Conservation (phyloP, 352 stramenopile species). For the Pythium volutum region DNA sequence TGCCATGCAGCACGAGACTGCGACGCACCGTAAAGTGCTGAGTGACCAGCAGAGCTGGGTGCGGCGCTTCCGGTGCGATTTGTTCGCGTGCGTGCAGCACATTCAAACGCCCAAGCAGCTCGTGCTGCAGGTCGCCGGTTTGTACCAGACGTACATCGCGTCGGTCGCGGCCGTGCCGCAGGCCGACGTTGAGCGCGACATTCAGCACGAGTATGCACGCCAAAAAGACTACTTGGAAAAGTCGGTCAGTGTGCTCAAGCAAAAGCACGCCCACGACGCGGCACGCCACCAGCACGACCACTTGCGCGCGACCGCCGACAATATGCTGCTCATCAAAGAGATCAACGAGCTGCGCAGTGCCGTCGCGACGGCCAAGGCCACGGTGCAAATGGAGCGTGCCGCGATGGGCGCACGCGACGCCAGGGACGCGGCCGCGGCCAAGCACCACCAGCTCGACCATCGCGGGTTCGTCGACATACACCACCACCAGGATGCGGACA, state of each 20-base stretch:
- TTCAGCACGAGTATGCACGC: conserved; percentile 91
- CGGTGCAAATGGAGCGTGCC: conserved; percentile 75
- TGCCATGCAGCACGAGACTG: conserved; percentile 84
- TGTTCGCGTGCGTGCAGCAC: conserved; percentile 80
- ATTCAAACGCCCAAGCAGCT: conserved; percentile 67
- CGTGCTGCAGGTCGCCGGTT: conserved; percentile 68
- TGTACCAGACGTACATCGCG: conserved; percentile 86
- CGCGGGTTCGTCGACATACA: background rate
- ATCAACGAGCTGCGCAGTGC: conserved; percentile 80
- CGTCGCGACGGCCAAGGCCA: conserved; percentile 71
- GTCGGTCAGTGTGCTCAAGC: conserved; percentile 86
- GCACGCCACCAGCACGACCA: conserved; percentile 78
- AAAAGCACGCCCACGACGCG: conserved; percentile 86
- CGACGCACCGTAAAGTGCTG: conserved; percentile 60
- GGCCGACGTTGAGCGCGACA: conserved; percentile 87
- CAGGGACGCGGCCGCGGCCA: background rate
- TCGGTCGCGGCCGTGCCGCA: conserved; percentile 81
- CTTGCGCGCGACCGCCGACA: conserved; percentile 75
- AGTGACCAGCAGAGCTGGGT: conserved; percentile 70
- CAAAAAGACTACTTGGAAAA: conserved; percentile 92
- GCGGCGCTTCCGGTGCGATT: conserved; percentile 78
- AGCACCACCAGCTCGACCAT: conserved; percentile 17
- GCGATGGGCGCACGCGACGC: conserved; percentile 30
- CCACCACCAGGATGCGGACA: conserved; percentile 35
- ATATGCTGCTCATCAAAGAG: conserved; percentile 76